Conservation (phyloP, 257 asterid species). For the Rubia yunnanensis region DNA sequence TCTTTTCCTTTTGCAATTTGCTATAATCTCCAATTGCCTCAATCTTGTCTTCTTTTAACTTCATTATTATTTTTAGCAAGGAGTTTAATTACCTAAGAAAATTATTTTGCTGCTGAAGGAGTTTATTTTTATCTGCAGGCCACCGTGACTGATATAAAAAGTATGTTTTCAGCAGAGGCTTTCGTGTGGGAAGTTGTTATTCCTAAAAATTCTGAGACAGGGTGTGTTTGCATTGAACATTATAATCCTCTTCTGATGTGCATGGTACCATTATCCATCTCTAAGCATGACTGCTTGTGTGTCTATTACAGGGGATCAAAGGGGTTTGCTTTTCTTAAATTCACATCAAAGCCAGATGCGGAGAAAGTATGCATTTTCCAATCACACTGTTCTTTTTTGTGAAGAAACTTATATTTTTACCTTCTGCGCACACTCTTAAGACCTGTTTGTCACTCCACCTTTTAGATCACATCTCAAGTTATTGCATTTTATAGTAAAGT, state of each 20-base stretch:
- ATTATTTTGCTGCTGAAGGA: conserved; percentile 1
- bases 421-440: background rate
- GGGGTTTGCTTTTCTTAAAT: conserved; percentile 94
- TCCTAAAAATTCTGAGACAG: conserved; percentile 73
- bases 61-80: background rate
- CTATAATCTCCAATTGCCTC: background rate
- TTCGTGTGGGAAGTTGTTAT: conserved; percentile 87
- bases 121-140: conserved; percentile 47
- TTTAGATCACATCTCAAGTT: background rate
- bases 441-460: background rate
- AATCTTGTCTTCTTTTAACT: background rate
- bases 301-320: conserved; percentile 52
- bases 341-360: conserved; percentile 79
- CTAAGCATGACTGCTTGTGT: conserved; percentile 9
- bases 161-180: conserved; percentile 66
- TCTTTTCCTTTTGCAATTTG: background rate
- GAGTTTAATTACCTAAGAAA: background rate
- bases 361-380: conserved; percentile 45
- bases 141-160: conserved; percentile 57
- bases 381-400: background rate
- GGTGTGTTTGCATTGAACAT: conserved; percentile 29
- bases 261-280: background rate
- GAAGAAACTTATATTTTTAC: background rate
- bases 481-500: background rate
- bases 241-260: background rate